Evolutionary conservation across 2,329 filamentous ascomycete species (phyloP).

Genomic region (Trichoderma pleuroti): DNA sequence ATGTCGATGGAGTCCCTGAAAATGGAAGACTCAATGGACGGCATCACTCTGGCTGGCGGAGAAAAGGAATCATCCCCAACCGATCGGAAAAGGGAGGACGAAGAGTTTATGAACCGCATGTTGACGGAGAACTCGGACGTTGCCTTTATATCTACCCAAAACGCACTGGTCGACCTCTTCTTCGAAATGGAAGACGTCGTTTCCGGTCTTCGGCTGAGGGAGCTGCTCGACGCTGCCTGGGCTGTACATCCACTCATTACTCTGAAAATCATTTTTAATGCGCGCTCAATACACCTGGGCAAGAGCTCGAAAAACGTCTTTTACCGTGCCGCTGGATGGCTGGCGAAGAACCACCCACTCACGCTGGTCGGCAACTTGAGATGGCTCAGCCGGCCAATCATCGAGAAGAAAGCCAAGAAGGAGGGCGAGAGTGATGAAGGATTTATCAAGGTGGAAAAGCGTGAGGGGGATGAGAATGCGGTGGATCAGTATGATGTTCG

Average conservation of each 20-base stretch:
- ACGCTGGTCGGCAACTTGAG: constrained; percentile 52
- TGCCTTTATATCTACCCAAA: constrained; percentile 44
- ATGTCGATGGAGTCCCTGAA: constrained; percentile 17
- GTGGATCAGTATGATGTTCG: constrained; percentile 39
- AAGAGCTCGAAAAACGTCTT: constrained; percentile 48
- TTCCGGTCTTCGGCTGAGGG: constrained; percentile 34
- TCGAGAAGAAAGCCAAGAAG: constrained; percentile 50
- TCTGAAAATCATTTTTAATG: constrained; percentile 58
- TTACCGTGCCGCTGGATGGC: constrained; percentile 55
- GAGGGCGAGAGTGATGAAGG: constrained; percentile 30
- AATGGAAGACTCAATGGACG: constrained; percentile 36
- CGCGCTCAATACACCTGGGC: constrained; percentile 58
- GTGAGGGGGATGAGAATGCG: constrained; percentile 36
- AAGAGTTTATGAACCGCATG: constrained; percentile 29
- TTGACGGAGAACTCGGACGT: constrained; percentile 51
- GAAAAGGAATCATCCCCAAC: neutral
- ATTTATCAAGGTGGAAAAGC: constrained; percentile 32
- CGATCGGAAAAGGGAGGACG: constrained; percentile 36
- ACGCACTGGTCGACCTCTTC: constrained; percentile 52
- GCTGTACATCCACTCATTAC: constrained; percentile 44
- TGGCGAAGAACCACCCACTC: constrained; percentile 51
- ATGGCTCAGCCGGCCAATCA: constrained; percentile 54
- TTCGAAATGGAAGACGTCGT: constrained; percentile 45
- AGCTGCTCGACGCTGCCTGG: constrained; percentile 50
- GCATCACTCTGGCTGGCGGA: constrained; percentile 27